phyloP scores from a whole-genome alignment of 1,284 basidiomycete species.

The Leccinum pallidistipes region DNA sequence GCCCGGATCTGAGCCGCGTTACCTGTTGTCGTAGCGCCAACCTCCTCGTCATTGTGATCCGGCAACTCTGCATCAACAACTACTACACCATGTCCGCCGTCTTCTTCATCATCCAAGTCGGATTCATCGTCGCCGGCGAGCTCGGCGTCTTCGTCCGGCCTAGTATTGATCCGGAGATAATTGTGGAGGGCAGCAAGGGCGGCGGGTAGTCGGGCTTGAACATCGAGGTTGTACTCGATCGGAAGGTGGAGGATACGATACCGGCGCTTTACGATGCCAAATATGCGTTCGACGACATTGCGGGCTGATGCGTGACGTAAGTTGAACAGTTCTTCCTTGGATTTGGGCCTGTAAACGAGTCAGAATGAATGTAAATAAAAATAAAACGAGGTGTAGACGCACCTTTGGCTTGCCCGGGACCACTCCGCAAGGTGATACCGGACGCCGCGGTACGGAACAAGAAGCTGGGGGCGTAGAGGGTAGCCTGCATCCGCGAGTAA shows the following conservation, averaged over 20 bases:
- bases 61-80: neutral
- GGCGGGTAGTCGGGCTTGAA: constrained; percentile 18
- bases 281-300: constrained; percentile 44
- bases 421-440: too few relatives aligned
- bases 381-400: too few relatives aligned
- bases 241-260: constrained; percentile 31
- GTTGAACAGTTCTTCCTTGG: constrained; percentile 42
- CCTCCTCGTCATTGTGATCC: too few relatives aligned
- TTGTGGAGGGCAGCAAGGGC: constrained; percentile 39
- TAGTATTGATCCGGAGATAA: constrained; percentile 28
- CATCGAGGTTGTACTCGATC: constrained; percentile 27
- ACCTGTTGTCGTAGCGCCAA: too few relatives aligned
- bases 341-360: neutral
- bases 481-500: too few relatives aligned
- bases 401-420: too few relatives aligned
- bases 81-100: neutral
- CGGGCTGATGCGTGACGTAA: constrained; percentile 37
- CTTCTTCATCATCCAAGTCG: neutral
- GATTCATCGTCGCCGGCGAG: neutral
- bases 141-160: neutral
- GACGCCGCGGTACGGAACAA: too few relatives aligned
- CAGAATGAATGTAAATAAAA: neutral
- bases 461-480: too few relatives aligned
- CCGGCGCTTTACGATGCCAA: constrained; percentile 42
- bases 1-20: too few relatives aligned